phyloP scores from a whole-genome alignment of 2,329 filamentous ascomycete genomes.

The Scedosporium dehoogii region DNA sequence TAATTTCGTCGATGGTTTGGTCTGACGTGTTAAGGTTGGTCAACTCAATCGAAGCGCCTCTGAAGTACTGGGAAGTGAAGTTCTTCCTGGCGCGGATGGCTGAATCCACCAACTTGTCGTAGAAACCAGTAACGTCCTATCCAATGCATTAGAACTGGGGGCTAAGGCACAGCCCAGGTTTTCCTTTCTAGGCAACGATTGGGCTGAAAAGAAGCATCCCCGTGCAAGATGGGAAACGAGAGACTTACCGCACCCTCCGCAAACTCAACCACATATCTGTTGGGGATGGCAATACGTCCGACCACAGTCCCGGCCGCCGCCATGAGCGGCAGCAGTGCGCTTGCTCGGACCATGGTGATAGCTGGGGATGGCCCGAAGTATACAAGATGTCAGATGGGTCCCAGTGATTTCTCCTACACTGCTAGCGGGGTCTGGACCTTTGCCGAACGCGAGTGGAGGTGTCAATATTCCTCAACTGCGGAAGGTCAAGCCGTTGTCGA shows the following conservation, averaged over 20 bases:
- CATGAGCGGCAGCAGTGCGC: constrained; percentile 23
- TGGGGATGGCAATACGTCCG: constrained; percentile 23
- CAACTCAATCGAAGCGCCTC: constrained; percentile 43
- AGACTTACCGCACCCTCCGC: constrained; percentile 34
- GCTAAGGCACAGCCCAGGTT: no score
- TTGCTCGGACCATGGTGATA: constrained; percentile 26
- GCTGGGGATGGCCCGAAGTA: constrained; percentile 6
- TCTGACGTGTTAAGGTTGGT: constrained; percentile 34
- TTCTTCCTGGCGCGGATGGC: constrained; percentile 33
- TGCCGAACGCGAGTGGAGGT: neutral
- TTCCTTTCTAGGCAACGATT: neutral
- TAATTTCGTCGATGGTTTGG: constrained; percentile 29
- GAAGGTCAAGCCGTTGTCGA: neutral
- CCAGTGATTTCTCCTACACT: no score
- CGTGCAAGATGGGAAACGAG: neutral
- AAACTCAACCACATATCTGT: constrained; percentile 44
- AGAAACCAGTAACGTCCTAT: constrained; percentile 33
- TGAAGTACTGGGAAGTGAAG: constrained; percentile 41
- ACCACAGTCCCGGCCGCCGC: constrained; percentile 21
- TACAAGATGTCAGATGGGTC: neutral
- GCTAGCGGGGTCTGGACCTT: neutral
- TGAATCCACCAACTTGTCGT: constrained; percentile 25
- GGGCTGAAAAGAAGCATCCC: neutral
- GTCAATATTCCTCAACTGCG: neutral
- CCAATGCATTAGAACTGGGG: neutral